Conservation (phyloP, 345 rosid genomes). For the Turritis glabra region DNA sequence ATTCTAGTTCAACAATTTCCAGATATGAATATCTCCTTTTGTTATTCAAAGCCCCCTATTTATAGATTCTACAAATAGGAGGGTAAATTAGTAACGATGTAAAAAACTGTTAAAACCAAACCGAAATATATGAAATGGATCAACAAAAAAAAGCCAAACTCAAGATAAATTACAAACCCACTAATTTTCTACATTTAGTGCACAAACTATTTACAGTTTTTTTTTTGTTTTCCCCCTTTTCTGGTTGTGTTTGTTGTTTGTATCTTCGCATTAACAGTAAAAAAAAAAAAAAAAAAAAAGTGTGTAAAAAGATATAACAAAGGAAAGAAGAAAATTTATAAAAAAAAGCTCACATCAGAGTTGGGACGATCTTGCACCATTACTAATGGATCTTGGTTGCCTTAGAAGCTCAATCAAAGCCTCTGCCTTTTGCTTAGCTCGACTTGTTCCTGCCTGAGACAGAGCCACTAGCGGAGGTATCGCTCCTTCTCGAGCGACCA, state of each 20-base stretch:
- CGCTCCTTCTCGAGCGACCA: slow-evolving; percentile 95
- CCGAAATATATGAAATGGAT: slow-evolving; percentile 21
- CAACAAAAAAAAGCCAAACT: slow-evolving; percentile 15
- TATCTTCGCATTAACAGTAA: slow-evolving; percentile 3
- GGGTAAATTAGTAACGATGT: not conserved
- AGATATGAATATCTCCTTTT: not conserved
- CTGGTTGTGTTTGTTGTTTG: not conserved
- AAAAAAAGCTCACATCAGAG: slow-evolving; percentile 38
- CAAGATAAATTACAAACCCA: slow-evolving; percentile 27
- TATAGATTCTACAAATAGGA: not conserved
- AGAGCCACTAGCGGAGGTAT: slow-evolving; percentile 88
- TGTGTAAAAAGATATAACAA: not conserved
- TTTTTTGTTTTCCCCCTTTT: not conserved
- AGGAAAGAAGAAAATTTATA: not conserved
- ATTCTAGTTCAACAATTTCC: not conserved
- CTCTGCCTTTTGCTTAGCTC: slow-evolving; percentile 92
- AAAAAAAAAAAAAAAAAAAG: not conserved
- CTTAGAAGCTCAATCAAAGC: slow-evolving; percentile 72
- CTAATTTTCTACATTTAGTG: slow-evolving; percentile 5
- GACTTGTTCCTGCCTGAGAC: slow-evolving; percentile 79
- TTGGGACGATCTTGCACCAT: slow-evolving; percentile 53
- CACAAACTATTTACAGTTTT: slow-evolving; percentile 35
- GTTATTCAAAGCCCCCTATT: not conserved
- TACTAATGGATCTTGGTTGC: slow-evolving; percentile 83
- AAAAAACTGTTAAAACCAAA: not conserved